These are phyloP conservation scores for Gossypium bickii DNA, from an alignment of 345 rosid species.

Conservation along the genomic window DNA sequence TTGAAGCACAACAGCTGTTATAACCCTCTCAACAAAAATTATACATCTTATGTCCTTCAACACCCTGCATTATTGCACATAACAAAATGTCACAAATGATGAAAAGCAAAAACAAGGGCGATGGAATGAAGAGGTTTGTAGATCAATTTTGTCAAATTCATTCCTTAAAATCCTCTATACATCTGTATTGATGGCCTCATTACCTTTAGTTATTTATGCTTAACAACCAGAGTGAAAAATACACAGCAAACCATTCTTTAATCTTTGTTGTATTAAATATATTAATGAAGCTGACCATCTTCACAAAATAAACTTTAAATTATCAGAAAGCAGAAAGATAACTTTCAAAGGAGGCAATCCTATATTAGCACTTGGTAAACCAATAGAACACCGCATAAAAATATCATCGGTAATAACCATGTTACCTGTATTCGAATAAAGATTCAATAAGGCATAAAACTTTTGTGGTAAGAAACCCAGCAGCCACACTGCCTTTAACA, in stretches of 20 bases:
- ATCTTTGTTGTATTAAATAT: neutral
- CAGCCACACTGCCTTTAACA: conserved; percentile 28
- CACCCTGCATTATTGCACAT: conserved; percentile 44
- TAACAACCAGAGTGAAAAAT: neutral
- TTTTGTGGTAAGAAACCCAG: conserved; percentile 53
- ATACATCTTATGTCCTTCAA: conserved; percentile 68
- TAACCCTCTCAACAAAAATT: conserved; percentile 75
- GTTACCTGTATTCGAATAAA: conserved; percentile 77
- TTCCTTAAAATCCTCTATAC: neutral
- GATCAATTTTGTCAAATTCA: neutral
- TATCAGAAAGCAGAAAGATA: neutral
- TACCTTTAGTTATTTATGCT: neutral
- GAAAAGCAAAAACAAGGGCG: neutral
- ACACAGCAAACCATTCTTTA: neutral
- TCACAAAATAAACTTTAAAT: neutral
- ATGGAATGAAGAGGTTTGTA: neutral
- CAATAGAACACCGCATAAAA: too few relatives aligned
- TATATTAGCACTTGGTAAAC: neutral
- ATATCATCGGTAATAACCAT: neutral
- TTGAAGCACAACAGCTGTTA: conserved; percentile 57
- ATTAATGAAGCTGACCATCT: neutral
- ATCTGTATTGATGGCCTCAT: neutral
- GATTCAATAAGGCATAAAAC: conserved; percentile 57
- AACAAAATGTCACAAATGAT: neutral
- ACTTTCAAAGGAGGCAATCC: neutral